Evolutionary conservation across 768 basidiomycete genomes (phyloP).

Genomic region (Ramaria sp.): DNA sequence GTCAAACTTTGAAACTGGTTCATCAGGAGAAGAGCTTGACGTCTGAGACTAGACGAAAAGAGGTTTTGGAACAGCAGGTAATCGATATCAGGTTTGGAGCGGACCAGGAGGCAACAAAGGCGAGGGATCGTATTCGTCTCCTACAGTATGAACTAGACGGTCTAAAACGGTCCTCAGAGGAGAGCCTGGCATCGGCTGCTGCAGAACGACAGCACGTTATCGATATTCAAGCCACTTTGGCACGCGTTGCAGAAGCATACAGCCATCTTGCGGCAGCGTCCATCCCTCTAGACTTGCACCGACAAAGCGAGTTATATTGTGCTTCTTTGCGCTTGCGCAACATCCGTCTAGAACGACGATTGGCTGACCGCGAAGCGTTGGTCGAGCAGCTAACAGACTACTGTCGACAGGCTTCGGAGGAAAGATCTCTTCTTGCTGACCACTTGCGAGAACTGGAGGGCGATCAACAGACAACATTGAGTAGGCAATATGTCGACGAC

Average conservation of each 20-base stretch:
- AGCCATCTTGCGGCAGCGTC: conserved; percentile 36
- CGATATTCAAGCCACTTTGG: conserved; percentile 32
- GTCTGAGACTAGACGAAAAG: conserved; percentile 41
- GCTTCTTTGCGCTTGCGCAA: conserved; percentile 29
- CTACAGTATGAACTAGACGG: conserved; percentile 29
- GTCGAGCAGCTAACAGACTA: conserved; percentile 54
- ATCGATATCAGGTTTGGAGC: conserved; percentile 32
- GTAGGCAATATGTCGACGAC: not conserved
- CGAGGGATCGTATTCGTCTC: conserved; percentile 22
- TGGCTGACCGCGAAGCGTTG: conserved; percentile 58
- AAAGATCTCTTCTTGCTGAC: conserved; percentile 32
- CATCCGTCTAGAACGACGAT: conserved; percentile 53
- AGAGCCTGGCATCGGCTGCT: conserved; percentile 22
- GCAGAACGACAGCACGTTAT: conserved; percentile 22
- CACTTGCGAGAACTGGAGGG: not conserved
- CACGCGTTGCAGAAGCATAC: conserved; percentile 38
- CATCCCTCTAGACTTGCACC: conserved; percentile 27
- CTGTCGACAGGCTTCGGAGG: conserved; percentile 45
- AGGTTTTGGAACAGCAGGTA: conserved; percentile 33
- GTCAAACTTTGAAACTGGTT: conserved; percentile 40
- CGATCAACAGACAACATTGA: not conserved
- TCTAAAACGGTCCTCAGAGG: conserved; percentile 26
- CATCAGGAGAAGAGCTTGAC: conserved; percentile 45
- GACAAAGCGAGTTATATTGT: conserved; percentile 31
- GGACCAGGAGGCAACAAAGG: conserved; percentile 29